Evolutionary conservation across 495 filamentous ascomycete genomes (phyloP).

Genomic region (Talaromyces proteolyticus): DNA sequence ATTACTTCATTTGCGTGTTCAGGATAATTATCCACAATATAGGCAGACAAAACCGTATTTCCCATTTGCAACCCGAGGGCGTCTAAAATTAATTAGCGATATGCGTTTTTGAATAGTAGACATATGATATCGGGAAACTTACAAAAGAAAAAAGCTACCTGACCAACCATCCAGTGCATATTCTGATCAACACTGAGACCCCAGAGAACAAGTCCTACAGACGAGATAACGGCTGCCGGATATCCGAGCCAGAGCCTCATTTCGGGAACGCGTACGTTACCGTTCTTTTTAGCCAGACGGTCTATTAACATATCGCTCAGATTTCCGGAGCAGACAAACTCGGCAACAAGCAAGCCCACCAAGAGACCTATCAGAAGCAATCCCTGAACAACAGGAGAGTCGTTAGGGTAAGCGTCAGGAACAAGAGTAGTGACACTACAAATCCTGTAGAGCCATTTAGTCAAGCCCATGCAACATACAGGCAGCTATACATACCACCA

Average conservation of each 20-base stretch:
- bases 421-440: conserved; percentile 43
- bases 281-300: conserved; percentile 33
- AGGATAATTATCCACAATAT: conserved; percentile 46
- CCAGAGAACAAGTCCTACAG: conserved; percentile 39
- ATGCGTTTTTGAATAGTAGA: not conserved
- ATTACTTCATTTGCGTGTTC: conserved; percentile 44
- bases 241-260: conserved; percentile 47
- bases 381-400: conserved; percentile 39
- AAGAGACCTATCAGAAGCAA: conserved; percentile 43
- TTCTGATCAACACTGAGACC: conserved; percentile 40
- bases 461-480: not conserved
- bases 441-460: conserved; percentile 12
- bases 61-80: conserved; percentile 46
- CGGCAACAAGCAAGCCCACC: conserved; percentile 40
- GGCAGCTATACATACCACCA: conserved; percentile 30
- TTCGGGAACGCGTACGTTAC: conserved; percentile 34
- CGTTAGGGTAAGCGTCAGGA: conserved; percentile 40
- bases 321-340: conserved; percentile 39
- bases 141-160: conserved; percentile 40
- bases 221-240: conserved; percentile 32
- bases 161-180: conserved; percentile 47
- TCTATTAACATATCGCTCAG: conserved; percentile 37
- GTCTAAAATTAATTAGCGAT: conserved; percentile 15
- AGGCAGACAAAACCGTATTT: conserved; percentile 41
- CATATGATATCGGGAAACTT: no score